phyloP scores from a whole-genome alignment of 352 stramenopile genomes.

The Pilasporangium apinafurcum region DNA sequence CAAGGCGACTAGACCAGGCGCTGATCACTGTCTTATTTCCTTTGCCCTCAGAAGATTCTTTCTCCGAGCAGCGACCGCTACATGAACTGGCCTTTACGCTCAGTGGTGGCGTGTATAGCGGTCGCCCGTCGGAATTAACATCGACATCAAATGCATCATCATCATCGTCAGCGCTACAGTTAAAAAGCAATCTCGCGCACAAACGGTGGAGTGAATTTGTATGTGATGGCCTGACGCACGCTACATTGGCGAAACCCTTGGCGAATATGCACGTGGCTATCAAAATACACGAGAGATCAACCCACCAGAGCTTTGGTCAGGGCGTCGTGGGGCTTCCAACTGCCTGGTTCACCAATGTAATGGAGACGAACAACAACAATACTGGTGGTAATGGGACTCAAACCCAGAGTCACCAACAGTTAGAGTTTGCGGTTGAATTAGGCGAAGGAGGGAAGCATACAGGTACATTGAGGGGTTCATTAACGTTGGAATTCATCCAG shows the following conservation, averaged over 20 bases:
- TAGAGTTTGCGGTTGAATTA: constrained; percentile 49
- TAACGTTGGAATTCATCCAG: constrained; percentile 25
- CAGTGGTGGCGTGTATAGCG: constrained; percentile 50
- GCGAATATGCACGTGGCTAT: constrained; percentile 64
- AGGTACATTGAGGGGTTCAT: constrained; percentile 45
- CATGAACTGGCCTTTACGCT: constrained; percentile 71
- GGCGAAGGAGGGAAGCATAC: constrained; percentile 45
- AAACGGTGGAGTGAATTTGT: constrained; percentile 42
- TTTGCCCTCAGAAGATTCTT: constrained; percentile 76
- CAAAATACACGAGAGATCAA: constrained; percentile 53
- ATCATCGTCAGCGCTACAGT: constrained; percentile 15
- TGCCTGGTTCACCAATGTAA: constrained; percentile 12
- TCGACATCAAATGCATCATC: too few species aligned
- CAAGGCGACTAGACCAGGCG: constrained; percentile 4
- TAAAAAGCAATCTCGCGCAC: constrained; percentile 44
- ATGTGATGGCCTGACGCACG: constrained; percentile 40
- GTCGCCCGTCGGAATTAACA: too few species aligned
- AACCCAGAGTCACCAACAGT: constrained; percentile 12
- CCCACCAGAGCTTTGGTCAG: constrained; percentile 48
- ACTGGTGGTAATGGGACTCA: too few species aligned
- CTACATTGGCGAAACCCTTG: constrained; percentile 45
- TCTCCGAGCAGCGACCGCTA: constrained; percentile 76
- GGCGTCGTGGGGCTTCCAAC: constrained; percentile 58
- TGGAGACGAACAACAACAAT: constrained; percentile 9
- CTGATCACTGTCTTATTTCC: constrained; percentile 72